phyloP scores from a whole-genome alignment of 805 yeast species.

The Suhomyces kilbournensis region DNA sequence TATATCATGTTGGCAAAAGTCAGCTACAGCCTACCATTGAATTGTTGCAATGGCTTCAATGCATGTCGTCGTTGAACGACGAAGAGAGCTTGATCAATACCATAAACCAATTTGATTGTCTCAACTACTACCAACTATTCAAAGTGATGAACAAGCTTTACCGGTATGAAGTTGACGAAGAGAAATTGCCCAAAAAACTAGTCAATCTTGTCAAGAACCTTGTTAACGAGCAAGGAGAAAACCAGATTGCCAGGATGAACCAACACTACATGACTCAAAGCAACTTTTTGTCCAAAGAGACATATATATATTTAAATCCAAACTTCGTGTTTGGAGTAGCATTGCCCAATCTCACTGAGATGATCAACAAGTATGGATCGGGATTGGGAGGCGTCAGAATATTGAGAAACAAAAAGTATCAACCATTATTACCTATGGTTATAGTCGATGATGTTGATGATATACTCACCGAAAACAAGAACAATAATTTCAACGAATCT shows the following conservation, averaged over 20 bases:
- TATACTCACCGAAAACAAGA: conserved; percentile 34
- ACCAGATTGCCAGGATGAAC: conserved; percentile 23
- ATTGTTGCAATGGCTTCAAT: conserved; percentile 86
- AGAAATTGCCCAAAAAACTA: conserved; percentile 49
- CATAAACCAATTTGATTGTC: conserved; percentile 47
- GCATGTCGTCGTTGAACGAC: conserved; percentile 66
- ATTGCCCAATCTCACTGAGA: conserved; percentile 71
- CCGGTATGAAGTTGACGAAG: conserved; percentile 80
- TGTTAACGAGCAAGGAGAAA: conserved; percentile 36
- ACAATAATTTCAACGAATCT: conserved; percentile 29
- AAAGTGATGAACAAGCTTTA: conserved; percentile 67
- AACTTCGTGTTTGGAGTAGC: conserved; percentile 53
- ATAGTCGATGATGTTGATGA: conserved; percentile 72
- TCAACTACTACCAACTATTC: conserved; percentile 69
- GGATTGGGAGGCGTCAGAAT: conserved; percentile 63
- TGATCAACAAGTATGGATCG: conserved; percentile 73
- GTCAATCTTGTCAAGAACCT: conserved; percentile 29
- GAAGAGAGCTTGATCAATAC: conserved; percentile 61
- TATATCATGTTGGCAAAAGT: conserved; percentile 60
- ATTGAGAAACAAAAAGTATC: conserved; percentile 53
- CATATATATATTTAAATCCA: conserved; percentile 50
- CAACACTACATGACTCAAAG: conserved; percentile 41
- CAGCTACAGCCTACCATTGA: conserved; percentile 75
- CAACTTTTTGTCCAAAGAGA: conserved; percentile 38
- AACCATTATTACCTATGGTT: conserved; percentile 70